phyloP scores from a whole-genome alignment of 345 rosid genomes.

The Citrus reticulata region DNA sequence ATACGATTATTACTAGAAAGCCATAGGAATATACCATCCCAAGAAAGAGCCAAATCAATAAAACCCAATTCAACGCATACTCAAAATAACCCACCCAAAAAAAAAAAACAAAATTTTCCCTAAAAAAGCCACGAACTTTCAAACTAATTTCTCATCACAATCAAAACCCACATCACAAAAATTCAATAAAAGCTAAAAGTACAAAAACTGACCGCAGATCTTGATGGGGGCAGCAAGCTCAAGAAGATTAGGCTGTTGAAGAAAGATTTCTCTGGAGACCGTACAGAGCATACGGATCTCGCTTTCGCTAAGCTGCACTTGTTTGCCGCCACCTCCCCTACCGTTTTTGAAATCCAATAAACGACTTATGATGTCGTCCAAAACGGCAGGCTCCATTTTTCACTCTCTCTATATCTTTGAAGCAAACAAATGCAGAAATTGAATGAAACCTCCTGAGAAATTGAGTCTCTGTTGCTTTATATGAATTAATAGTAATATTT shows the following conservation, averaged over 20 bases:
- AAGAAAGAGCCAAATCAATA: not conserved
- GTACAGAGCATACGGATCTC: conserved; percentile 87
- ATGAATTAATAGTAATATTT: not conserved
- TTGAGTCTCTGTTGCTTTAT: not conserved
- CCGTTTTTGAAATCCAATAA: conserved; percentile 59
- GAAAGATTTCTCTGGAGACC: conserved; percentile 66
- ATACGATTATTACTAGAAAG: not conserved
- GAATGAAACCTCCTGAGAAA: not conserved
- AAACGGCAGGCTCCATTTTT: conserved; percentile 53
- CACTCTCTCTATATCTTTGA: conserved; percentile 18
- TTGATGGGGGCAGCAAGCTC: conserved; percentile 91
- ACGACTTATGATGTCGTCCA: conserved; percentile 71
- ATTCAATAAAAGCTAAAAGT: not conserved
- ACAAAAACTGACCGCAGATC: conserved; percentile 70
- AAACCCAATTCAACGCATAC: not conserved
- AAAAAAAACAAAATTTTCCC: not conserved
- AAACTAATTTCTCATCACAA: not conserved
- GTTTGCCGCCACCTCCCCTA: conserved; percentile 64
- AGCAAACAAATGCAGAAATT: not conserved
- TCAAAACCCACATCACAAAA: not conserved
- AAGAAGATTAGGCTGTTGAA: conserved; percentile 85
- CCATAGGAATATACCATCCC: not conserved
- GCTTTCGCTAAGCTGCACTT: conserved; percentile 70
- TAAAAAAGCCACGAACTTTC: not conserved
- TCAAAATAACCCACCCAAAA: not conserved